Evolutionary conservation across 345 rosid genomes (phyloP).

Genomic region (Mallotus nudiflorus): DNA sequence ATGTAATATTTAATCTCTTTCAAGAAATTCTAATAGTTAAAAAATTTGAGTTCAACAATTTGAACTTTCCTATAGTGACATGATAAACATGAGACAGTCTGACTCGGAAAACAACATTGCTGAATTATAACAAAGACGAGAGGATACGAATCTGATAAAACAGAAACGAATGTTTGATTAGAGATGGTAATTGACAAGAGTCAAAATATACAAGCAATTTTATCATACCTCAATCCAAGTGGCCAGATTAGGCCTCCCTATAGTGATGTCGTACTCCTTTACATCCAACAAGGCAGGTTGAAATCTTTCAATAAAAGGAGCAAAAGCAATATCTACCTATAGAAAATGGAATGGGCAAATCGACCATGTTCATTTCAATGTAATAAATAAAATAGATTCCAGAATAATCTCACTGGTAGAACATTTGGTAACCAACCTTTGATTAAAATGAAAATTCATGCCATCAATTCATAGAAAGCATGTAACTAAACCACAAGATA

Average conservation of each 20-base stretch:
- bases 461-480: not conserved
- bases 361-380: too few species aligned
- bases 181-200: too few species aligned
- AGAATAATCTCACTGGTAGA: too few species aligned
- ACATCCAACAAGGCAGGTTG: conserved; percentile 20
- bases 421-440: not conserved
- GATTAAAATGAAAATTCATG: not conserved
- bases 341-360: not conserved
- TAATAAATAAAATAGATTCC: not conserved
- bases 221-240: conserved; percentile 27
- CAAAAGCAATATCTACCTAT: conserved; percentile 29
- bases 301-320: conserved; percentile 34
- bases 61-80: too few species aligned
- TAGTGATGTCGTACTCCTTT: conserved; percentile 16
- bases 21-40: not conserved
- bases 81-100: too few species aligned
- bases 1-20: not conserved
- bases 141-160: too few species aligned
- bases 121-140: too few species aligned
- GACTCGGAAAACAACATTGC: too few species aligned
- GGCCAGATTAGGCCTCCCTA: conserved; percentile 25
- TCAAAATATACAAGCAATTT: too few species aligned
- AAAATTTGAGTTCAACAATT: too few species aligned
- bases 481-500: not conserved
- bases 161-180: too few species aligned